Base-by-base conservation (phyloP, 2,329 filamentous ascomycete genomes). In the Colletotrichum simmondsii region DNA sequence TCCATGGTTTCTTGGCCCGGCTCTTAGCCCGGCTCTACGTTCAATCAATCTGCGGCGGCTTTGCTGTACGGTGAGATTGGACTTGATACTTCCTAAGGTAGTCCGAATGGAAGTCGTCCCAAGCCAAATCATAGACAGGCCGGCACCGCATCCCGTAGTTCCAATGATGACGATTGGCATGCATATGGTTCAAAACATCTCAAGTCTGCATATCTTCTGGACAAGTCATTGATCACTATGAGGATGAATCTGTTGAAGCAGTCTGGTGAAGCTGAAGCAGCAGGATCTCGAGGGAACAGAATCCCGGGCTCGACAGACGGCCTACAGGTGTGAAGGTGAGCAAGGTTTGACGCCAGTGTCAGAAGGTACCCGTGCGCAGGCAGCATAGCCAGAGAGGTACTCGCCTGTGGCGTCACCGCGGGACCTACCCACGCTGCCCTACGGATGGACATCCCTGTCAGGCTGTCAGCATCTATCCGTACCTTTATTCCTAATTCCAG, bases 281-380 rank as follows among this genome's bases (percentile, higher is more conserved):
- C 19, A 49, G 28, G 59, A 32, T 26, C 22, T 24, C 14, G 12
- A 63, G 28, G 28, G 24, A 26, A 24, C 8, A 11, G 3, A 14
- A 37, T 64, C 46, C 61, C 61, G 61, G 61, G 30, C 62, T 56
- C 35, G 24, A 32, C 30, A 57, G 32, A 56, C 37, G 7, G 22
- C 52, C 14, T 16, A 14, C 37, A 46, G 16, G 12, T 14, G 42
- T 49, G 42, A 49, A 49, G 64, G 49, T 52, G 46, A 6, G 65
- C 59, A 61, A 70, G 66, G 71, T 73, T 63, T 53, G 66, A 57
- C 66, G n/a, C 66, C 71, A 65, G 71, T 71, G 66, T 73, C 71
- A 71, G 60, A 71, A 61, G 61, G 71, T 73, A 70, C 46, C 66
- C 66, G 71, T 73, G 71, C 71, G 66, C 56, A 61, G 66, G 35